Evolutionary conservation across 805 yeast species (phyloP).

Genomic region (Candida khao-thaluensis): DNA sequence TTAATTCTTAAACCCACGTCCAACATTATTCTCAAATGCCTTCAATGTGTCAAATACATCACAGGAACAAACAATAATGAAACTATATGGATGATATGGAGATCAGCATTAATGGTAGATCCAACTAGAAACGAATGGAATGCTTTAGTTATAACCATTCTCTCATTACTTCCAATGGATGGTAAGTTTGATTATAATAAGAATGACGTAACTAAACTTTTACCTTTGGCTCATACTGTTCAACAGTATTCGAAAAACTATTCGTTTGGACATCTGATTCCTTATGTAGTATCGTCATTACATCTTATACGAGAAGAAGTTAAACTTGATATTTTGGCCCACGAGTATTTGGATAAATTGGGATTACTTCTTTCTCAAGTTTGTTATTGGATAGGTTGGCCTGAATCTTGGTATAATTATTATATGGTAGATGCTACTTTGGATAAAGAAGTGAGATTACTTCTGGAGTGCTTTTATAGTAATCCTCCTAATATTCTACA

Average conservation of each 20-base stretch:
- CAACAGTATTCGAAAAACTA: conserved; percentile 34
- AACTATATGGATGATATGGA: conserved; percentile 63
- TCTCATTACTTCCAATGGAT: conserved; percentile 49
- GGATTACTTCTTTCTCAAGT: conserved; percentile 60
- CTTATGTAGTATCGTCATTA: conserved; percentile 63
- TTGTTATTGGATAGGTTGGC: conserved; percentile 73
- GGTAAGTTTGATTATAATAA: conserved; percentile 11
- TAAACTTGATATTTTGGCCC: conserved; percentile 51
- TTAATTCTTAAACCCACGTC: conserved; percentile 47
- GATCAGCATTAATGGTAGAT: conserved; percentile 48
- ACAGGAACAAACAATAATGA: conserved; percentile 59
- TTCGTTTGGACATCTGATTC: conserved; percentile 52
- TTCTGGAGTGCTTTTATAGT: conserved; percentile 46
- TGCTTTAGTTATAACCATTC: conserved; percentile 51
- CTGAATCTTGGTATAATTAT: conserved; percentile 57
- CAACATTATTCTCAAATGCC: conserved; percentile 42
- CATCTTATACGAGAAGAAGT: conserved; percentile 80
- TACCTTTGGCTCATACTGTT: conserved; percentile 31
- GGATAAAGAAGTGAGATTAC: conserved; percentile 41
- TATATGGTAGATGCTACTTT: conserved; percentile 40
- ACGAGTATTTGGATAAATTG: conserved; percentile 36
- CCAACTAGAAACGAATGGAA: conserved; percentile 55
- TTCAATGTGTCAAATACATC: conserved; percentile 51
- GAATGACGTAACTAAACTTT: conserved; percentile 30
- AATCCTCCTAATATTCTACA: conserved; percentile 61